phyloP scores from a whole-genome alignment of 805 yeast genomes.

The Yamadazyma tumulicola region DNA sequence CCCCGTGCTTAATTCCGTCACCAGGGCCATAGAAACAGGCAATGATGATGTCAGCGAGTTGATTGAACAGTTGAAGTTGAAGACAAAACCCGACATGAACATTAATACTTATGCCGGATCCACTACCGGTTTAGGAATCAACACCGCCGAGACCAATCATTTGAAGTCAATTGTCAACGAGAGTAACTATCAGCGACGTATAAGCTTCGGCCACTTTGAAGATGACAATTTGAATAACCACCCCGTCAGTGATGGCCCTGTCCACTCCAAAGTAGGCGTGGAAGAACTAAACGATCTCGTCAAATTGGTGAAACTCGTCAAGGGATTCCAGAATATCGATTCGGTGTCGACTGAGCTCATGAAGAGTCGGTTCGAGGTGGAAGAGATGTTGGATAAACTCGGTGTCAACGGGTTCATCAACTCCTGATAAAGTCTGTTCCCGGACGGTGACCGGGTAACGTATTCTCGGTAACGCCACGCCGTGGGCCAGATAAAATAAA shows the following conservation, averaged over 20 bases:
- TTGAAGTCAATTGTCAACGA: slow-evolving; percentile 21
- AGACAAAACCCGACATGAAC: slow-evolving; percentile 9
- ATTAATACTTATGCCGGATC: slow-evolving; percentile 3
- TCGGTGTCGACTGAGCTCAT: slow-evolving; percentile 68
- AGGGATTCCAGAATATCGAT: slow-evolving; percentile 56
- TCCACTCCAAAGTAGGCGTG: slow-evolving; percentile 2
- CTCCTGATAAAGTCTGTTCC: slow-evolving; percentile 15
- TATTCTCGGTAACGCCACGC: no score
- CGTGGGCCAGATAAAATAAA: no score
- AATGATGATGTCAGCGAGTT: slow-evolving; percentile 19
- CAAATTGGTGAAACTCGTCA: slow-evolving; percentile 42
- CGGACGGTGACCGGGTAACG: slow-evolving; percentile 4
- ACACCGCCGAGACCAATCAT: slow-evolving; percentile 8
- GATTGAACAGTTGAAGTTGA: slow-evolving; percentile 11
- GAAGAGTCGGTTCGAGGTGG: slow-evolving; percentile 53
- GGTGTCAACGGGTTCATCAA: slow-evolving; percentile 37
- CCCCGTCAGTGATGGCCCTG: slow-evolving; percentile 10
- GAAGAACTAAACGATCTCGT: slow-evolving; percentile 26
- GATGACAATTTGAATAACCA: slow-evolving; percentile 12
- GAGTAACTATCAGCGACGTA: slow-evolving; percentile 22
- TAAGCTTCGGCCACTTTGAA: slow-evolving; percentile 30
- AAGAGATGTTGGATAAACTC: slow-evolving; percentile 37
- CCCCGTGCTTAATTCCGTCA: slow-evolving; percentile 53
- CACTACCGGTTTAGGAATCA: not conserved
- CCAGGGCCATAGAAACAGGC: slow-evolving; percentile 33